Evolutionary conservation across 805 yeast genomes (phyloP), one percentile per base, ranked within the genome.

Genomic region (Candida ulmi): DNA sequence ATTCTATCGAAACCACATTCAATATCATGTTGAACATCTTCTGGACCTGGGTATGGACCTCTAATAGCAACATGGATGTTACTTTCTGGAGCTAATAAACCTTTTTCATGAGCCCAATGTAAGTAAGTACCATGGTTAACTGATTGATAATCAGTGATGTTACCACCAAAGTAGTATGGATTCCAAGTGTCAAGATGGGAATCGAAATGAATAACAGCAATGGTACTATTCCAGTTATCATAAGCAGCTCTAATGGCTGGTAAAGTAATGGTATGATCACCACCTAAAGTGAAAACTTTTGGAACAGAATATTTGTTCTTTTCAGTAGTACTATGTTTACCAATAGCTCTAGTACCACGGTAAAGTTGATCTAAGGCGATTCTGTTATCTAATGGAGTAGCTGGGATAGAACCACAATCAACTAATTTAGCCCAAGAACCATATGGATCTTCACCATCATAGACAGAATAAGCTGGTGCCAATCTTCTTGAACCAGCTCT

Each of bases 51-150:
- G 50, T 63, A 75, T 1, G 86, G 86, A 3, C 85, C 86, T 44
- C 87, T 63, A 39, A 78, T 68, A 0, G 85, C 88, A 28, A 78
- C 76, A 53, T 81, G 87, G 41, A 70, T 70, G 47, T 76, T 72
- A 29, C 67, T 63, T n/a, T 64, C 62, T 13, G 65, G 61, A 3
- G 68, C 58, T 31, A 80, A 61, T 47, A 75, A 76, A 1, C 87
- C 87, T 35, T 76, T 69, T 56, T 81, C 87, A 34, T 75, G 74
- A 1, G 88, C 88, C 58, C 76, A 80, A 55, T 80, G 86, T 33
- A 81, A 61, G 45, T 79, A 80, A 0, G 88, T 80, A 5, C 87
- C 88, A 54, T 81, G 87, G 51, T 80, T 81, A 41, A 77, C 55
- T 19, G 67, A 61, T 62, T 78, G 74, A 51, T 81, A 80, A 46